These are phyloP conservation scores for Candida odintsovae DNA, from an alignment of 805 yeast genomes.

Conservation along the genomic window DNA sequence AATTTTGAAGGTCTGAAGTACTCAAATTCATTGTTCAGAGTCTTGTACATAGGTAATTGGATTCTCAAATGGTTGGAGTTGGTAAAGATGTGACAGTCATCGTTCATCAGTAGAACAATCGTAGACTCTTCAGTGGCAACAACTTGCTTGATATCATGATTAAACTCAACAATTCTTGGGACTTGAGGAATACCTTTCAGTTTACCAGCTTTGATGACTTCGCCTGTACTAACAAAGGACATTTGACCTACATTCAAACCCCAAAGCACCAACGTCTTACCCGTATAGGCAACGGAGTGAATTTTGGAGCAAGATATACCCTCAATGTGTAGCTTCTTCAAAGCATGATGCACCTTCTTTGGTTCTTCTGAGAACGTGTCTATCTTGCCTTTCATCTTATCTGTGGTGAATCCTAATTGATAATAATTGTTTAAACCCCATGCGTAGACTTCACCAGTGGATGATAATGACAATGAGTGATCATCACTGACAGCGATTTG, in stretches of 20 bases:
- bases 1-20: slow-evolving; percentile 47
- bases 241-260: slow-evolving; percentile 81
- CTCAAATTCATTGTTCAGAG: slow-evolving; percentile 40
- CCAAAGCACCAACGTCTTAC: slow-evolving; percentile 52
- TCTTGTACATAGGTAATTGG: slow-evolving; percentile 27
- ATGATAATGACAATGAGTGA: slow-evolving; percentile 57
- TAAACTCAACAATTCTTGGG: slow-evolving; percentile 37
- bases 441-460: slow-evolving; percentile 48
- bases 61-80: slow-evolving; percentile 53
- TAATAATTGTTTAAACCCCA: slow-evolving; percentile 75
- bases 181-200: slow-evolving; percentile 32
- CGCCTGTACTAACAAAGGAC: slow-evolving; percentile 42
- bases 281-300: slow-evolving; percentile 59
- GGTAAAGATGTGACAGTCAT: slow-evolving; percentile 58
- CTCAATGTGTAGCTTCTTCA: slow-evolving; percentile 22
- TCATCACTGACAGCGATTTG: slow-evolving; percentile 53
- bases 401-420: slow-evolving; percentile 57
- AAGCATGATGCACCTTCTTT: slow-evolving; percentile 18
- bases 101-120: slow-evolving; percentile 48
- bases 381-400: slow-evolving; percentile 19
- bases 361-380: slow-evolving; percentile 25
- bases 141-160: slow-evolving; percentile 41
- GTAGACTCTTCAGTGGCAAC: slow-evolving; percentile 67
- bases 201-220: slow-evolving; percentile 25
- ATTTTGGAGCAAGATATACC: slow-evolving; percentile 53